Base-by-base conservation (phyloP, 345 rosid genomes). In the Eucalyptus urophylla region DNA sequence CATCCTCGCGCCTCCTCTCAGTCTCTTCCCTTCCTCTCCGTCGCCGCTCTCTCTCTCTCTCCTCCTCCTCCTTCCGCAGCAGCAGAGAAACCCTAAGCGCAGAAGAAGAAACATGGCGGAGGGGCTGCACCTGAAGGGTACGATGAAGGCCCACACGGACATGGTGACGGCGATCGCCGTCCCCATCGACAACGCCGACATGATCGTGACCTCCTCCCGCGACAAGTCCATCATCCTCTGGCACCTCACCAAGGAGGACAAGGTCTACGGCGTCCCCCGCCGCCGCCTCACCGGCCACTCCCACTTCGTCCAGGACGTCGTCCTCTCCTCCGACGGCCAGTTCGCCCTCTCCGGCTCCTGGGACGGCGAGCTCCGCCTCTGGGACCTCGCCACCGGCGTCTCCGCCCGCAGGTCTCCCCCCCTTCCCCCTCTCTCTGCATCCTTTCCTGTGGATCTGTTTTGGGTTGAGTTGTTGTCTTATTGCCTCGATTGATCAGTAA, bases 301-400 rank as follows among this genome's bases (percentile, higher is more conserved):
- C 43, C 97, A 95, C 92, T 97, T 97, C 81, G 98, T 97, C 6
- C 92, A 97, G 92, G 99, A 97, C 65, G 99, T 97, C 40, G 99
- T 97, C 19, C 97, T 97, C 72, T 97, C 99, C 22, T 97, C 98
- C 31, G 99, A 97, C 72, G 96, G 99, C 29, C 99, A 97, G 94
- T 97, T 97, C 90, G 99, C 99, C 3, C 97, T 97, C 60, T 97
- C 99, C 49, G 98, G 99, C 14, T 95, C 99, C 58, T 97, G 99
- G 99, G 99, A 97, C 90, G 95, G 98, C 44, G 99, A 97, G 95
- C 99, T 97, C 44, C 99, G 99, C 15, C 98, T 97, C 60, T 97
- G 99, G 99, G 99, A 97, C 89, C 96, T 97, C 51, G 91, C 92
- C 24, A 25, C 96, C n/a, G 99, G 99, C 8, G 89, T 90, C 31